These are phyloP conservation scores for Mycena sanguinolenta DNA, from an alignment of 768 basidiomycete genomes.

Conservation along the genomic window DNA sequence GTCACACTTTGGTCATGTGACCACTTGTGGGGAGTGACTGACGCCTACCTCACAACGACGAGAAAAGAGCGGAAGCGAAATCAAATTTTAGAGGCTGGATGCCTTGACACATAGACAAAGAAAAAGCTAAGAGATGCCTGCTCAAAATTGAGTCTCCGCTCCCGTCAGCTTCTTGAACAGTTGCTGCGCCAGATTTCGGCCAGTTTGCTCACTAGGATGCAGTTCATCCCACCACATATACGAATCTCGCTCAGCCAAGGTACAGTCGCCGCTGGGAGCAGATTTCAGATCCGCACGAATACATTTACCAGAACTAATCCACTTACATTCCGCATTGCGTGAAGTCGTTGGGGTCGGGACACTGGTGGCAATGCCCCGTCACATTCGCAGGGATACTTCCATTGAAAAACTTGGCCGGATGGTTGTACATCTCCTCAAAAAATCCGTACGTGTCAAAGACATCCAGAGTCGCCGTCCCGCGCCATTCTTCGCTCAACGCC, in stretches of 20 bases:
- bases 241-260: conserved; percentile 36
- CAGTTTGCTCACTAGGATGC: conserved; percentile 38
- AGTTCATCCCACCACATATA: conserved; percentile 39
- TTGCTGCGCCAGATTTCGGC: conserved; percentile 37
- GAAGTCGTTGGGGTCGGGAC: conserved; percentile 36
- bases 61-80: too few relatives aligned
- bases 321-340: conserved; percentile 33
- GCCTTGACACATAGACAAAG: too few relatives aligned
- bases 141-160: not conserved
- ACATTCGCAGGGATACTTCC: conserved; percentile 41
- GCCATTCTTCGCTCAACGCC: conserved; percentile 36
- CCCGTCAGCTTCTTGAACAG: conserved; percentile 14
- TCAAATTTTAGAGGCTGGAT: too few relatives aligned
- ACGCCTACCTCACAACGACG: too few relatives aligned
- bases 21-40: too few relatives aligned
- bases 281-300: not conserved
- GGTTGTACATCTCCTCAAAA: conserved; percentile 40
- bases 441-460: conserved; percentile 40
- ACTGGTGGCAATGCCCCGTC: conserved; percentile 42
- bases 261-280: conserved; percentile 38
- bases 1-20: too few relatives aligned
- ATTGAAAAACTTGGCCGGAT: conserved; percentile 40
- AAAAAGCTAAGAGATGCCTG: too few relatives aligned
- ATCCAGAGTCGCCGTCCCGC: conserved; percentile 27
- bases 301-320: not conserved